Conservation (phyloP, 257 asterid genomes). For the Ajuga chamaepitys region DNA sequence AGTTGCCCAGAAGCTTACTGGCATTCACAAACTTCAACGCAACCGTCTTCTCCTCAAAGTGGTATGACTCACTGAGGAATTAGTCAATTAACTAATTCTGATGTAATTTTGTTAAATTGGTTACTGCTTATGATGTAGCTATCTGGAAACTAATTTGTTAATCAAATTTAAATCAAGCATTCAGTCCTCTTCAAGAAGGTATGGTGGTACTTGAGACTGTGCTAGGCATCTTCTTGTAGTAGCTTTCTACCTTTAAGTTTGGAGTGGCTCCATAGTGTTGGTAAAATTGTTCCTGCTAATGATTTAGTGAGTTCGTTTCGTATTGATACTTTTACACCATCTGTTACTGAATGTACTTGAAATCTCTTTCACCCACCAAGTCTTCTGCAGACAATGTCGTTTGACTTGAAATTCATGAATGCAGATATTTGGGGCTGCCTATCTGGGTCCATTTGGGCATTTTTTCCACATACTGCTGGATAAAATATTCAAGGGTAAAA, state of each 20-base stretch:
- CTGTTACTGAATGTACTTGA: no score
- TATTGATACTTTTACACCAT: no score
- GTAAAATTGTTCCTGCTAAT: no score
- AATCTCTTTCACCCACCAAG: not conserved
- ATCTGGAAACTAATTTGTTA: not conserved
- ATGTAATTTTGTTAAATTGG: constrained; percentile 4
- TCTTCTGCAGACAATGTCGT: not conserved
- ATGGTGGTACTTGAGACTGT: not conserved
- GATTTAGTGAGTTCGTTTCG: no score
- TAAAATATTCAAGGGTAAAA: constrained; percentile 88
- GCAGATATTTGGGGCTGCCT: constrained; percentile 85
- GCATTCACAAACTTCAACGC: constrained; percentile 77
- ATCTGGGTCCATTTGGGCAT: constrained; percentile 94
- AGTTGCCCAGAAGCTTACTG: constrained; percentile 86
- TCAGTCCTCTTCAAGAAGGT: not conserved
- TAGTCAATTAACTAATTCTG: not conserved
- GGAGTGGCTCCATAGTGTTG: not conserved
- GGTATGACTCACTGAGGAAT: constrained; percentile 25
- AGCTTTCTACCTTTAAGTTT: not conserved
- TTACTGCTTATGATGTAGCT: not conserved
- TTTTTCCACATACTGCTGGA: constrained; percentile 72
- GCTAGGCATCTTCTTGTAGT: not conserved
- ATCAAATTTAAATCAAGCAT: not conserved
- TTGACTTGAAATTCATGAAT: constrained; percentile 13
- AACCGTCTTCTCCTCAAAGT: constrained; percentile 97